Evolutionary conservation across 129 eudicot species (phyloP).

Genomic region (carrot (Daucus carota)): DH1_v3.0 NC_030383.2:5406501-5407000

Average conservation of each 20-base stretch:
- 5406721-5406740: not conserved
- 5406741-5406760: not conserved
- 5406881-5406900: not conserved
- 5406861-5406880: not conserved
- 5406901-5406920: not conserved
- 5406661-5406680: not conserved
- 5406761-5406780: not conserved
- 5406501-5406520: too few relatives aligned
- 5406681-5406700: not conserved
- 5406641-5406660: not conserved
- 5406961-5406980: not conserved
- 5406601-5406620: not conserved
- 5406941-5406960: not conserved
- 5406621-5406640: conserved; percentile 5
- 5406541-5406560: too few relatives aligned
- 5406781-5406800: not conserved
- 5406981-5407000: not conserved
- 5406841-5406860: not conserved
- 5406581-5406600: not conserved
- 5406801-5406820: not conserved
- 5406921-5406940: not conserved
- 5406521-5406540: too few relatives aligned
- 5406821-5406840: not conserved
- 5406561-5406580: too few relatives aligned
- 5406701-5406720: not conserved